A percentile compares a stretch with the other conserved stretches of the same genome.
Conservation (phyloP, 352 stramenopile species). For the Phytophthora quininea region DNA sequence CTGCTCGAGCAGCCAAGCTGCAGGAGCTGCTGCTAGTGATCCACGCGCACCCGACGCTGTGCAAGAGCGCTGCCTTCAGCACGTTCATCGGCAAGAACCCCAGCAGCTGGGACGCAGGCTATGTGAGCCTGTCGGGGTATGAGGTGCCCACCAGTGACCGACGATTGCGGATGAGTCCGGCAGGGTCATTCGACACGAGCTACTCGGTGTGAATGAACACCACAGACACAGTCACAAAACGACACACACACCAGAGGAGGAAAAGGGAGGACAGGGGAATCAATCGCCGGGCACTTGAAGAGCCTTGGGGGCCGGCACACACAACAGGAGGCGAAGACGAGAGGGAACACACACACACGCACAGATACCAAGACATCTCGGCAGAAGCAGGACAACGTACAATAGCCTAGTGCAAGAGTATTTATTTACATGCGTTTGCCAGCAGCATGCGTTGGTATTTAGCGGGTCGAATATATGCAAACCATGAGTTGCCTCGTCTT, state of each 20-base stretch:
- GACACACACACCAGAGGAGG: slow-evolving; percentile 8
- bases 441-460: slow-evolving; percentile 3
- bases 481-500: background rate
- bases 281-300: background rate
- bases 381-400: slow-evolving; percentile 11
- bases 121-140: slow-evolving; percentile 76
- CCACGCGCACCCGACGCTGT: slow-evolving; percentile 57
- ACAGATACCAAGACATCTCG: slow-evolving; percentile 15
- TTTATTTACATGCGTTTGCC: slow-evolving; percentile 44
- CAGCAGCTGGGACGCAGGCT: slow-evolving; percentile 64
- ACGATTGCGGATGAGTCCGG: slow-evolving; percentile 30
- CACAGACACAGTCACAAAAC: slow-evolving; percentile 2
- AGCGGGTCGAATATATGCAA: slow-evolving; percentile 29
- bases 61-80: slow-evolving; percentile 46
- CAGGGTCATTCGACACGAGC: slow-evolving; percentile 28
- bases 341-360: slow-evolving; percentile 10
- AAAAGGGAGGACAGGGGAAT: slow-evolving; percentile 4
- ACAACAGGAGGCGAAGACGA: background rate
- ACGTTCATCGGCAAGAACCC: slow-evolving; percentile 78
- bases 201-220: slow-evolving; percentile 28
- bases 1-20: slow-evolving; percentile 53
- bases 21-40: slow-evolving; percentile 68
- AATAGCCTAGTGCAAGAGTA: slow-evolving; percentile 31
- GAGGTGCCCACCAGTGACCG: slow-evolving; percentile 57
- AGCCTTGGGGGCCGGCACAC: background rate